phyloP scores from a whole-genome alignment of 2,329 filamentous ascomycete species.

The Bipolaris gigantea region DNA sequence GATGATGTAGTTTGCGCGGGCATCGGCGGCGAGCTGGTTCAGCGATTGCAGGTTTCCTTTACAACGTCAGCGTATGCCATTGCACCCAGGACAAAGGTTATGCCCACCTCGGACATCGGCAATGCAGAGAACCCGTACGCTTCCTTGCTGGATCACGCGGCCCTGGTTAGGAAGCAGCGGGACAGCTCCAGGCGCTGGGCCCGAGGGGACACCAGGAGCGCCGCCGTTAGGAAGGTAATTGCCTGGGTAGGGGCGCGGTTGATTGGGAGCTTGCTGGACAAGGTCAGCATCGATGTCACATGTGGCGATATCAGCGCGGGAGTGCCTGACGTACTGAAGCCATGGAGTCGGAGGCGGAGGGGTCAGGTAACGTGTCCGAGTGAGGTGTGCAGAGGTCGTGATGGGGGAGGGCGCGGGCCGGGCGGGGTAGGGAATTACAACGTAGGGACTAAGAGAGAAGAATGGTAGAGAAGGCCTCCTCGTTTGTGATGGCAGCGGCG shows the following conservation, averaged over 20 bases:
- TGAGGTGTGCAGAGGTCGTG: slow-evolving; percentile 14
- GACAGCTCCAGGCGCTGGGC: slow-evolving; percentile 48
- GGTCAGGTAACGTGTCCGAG: slow-evolving; percentile 26
- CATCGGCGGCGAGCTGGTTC: slow-evolving; percentile 94
- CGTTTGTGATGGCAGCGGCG: slow-evolving; percentile 33
- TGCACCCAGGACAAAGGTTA: neutral
- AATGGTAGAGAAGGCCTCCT: slow-evolving; percentile 25
- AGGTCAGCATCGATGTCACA: slow-evolving; percentile 27
- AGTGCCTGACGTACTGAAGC: slow-evolving; percentile 37
- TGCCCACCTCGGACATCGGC: slow-evolving; percentile 55
- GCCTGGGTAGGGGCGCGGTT: slow-evolving; percentile 55
- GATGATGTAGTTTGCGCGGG: slow-evolving; percentile 94
- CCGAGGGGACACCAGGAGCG: slow-evolving; percentile 45
- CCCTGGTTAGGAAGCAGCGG: slow-evolving; percentile 57
- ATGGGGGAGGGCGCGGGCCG: slow-evolving; percentile 5
- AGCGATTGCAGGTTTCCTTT: slow-evolving; percentile 93
- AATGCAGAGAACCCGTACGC: slow-evolving; percentile 54
- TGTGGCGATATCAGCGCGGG: slow-evolving; percentile 7
- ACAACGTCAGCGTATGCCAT: slow-evolving; percentile 11
- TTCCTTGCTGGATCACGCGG: slow-evolving; percentile 55
- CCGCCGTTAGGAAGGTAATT: slow-evolving; percentile 53
- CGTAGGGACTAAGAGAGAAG: slow-evolving; percentile 11
- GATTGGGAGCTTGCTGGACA: slow-evolving; percentile 53
- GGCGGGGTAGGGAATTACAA: slow-evolving; percentile 14
- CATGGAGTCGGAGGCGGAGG: slow-evolving; percentile 35